Evolutionary conservation across 176 grass and related monocot genomes (phyloP).

Genomic region (Oryza glaberrima): DNA sequence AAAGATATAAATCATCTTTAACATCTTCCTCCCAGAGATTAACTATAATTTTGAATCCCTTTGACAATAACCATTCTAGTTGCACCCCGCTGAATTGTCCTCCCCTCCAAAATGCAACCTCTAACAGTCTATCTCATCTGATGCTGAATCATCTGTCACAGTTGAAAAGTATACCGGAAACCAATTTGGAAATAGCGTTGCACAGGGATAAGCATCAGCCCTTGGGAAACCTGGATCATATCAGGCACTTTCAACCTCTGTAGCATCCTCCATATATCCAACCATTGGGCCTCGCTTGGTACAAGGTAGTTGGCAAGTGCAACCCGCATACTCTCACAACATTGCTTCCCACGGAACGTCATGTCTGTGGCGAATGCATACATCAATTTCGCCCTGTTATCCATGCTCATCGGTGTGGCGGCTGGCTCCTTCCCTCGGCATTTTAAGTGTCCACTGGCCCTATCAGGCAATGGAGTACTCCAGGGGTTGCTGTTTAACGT

Average conservation of each 20-base stretch:
- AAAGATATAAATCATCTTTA: slow-evolving; percentile 75
- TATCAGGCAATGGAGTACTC: too few relatives aligned
- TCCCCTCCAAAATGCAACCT: slow-evolving; percentile 92
- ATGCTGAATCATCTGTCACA: slow-evolving; percentile 48
- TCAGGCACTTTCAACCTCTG: slow-evolving; percentile 89
- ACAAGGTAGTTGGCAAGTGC: slow-evolving; percentile 70
- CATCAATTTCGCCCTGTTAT: too few relatives aligned
- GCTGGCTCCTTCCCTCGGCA: too few relatives aligned
- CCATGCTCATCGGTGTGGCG: too few relatives aligned
- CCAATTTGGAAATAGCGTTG: slow-evolving; percentile 95
- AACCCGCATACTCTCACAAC: slow-evolving; percentile 91
- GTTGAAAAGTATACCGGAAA: slow-evolving; percentile 64
- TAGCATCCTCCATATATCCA: slow-evolving; percentile 72
- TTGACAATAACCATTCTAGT: slow-evolving; percentile 69
- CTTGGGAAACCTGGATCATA: slow-evolving; percentile 90
- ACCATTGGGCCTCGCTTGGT: slow-evolving; percentile 47
- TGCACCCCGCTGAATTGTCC: slow-evolving; percentile 89
- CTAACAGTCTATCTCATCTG: slow-evolving; percentile 51
- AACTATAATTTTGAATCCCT: slow-evolving; percentile 89
- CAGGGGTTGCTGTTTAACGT: too few relatives aligned
- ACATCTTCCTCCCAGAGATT: slow-evolving; percentile 74
- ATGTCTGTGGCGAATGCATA: too few relatives aligned
- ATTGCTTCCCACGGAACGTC: slow-evolving; percentile 70
- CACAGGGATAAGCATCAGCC: slow-evolving; percentile 71
- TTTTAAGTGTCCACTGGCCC: too few relatives aligned